These are phyloP conservation scores for Dioscorea dumetorum DNA, from an alignment of 106 monocot species.

Conservation along the genomic window DNA sequence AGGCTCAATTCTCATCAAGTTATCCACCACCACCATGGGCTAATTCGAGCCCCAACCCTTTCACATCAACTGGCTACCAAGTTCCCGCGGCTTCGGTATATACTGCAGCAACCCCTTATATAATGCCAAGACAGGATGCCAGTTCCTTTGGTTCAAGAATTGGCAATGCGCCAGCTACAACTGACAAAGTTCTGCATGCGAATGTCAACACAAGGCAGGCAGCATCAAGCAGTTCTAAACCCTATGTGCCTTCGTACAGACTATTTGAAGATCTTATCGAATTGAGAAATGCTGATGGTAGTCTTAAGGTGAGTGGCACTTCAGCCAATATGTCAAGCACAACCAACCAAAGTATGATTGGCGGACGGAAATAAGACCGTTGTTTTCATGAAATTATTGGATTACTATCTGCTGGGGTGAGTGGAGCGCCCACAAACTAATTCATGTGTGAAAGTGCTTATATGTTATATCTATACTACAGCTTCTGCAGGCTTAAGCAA, in stretches of 20 bases:
- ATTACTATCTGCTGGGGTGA: not conserved
- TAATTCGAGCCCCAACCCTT: conserved; percentile 19
- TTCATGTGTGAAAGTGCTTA: no score
- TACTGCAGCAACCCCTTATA: not conserved
- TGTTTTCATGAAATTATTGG: not conserved
- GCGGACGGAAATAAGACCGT: conserved; percentile 27
- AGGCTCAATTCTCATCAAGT: conserved; percentile 13
- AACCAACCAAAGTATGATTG: conserved; percentile 20
- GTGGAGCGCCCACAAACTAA: no score
- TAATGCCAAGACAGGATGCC: not conserved
- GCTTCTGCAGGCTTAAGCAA: no score
- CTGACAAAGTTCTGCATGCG: not conserved
- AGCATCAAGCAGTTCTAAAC: conserved; percentile 17
- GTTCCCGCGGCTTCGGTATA: conserved; percentile 5
- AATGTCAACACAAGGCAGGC: conserved; percentile 14
- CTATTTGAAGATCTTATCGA: conserved; percentile 67
- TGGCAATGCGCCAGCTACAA: not conserved
- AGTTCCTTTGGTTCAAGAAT: conserved; percentile 21
- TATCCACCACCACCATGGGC: conserved; percentile 79
- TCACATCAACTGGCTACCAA: conserved; percentile 15
- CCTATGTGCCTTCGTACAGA: conserved; percentile 53
- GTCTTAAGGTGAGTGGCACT: conserved; percentile 25
- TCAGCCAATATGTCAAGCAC: conserved; percentile 17
- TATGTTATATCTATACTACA: no score
- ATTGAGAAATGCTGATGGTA: conserved; percentile 38